phyloP scores from a whole-genome alignment of 2,329 filamentous ascomycete species.

The Scytalidium lignicola region DNA sequence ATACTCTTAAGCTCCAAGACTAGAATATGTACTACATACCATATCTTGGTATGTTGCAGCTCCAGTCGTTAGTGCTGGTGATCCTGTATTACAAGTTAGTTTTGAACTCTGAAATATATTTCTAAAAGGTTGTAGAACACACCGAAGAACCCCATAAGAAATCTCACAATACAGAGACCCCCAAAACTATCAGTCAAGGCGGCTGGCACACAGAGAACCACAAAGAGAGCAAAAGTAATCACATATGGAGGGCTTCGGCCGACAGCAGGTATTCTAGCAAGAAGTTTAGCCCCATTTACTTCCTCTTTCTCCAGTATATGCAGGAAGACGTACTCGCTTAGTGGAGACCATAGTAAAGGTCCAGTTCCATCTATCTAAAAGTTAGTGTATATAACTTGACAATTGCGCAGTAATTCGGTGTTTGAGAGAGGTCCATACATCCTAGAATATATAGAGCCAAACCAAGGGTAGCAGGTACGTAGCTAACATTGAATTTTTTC shows the following conservation, averaged over 20 bases:
- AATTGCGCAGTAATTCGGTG: background rate
- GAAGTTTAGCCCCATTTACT: background rate
- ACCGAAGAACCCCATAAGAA: conserved; percentile 59
- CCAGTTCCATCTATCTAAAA: conserved; percentile 43
- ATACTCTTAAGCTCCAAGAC: too few relatives aligned
- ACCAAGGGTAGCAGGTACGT: conserved; percentile 46
- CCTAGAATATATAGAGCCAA: conserved; percentile 57
- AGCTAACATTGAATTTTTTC: conserved; percentile 45
- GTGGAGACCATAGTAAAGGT: conserved; percentile 57
- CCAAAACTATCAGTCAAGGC: conserved; percentile 56
- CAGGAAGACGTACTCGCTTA: conserved; percentile 45
- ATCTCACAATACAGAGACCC: conserved; percentile 56
- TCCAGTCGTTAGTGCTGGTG: conserved; percentile 56
- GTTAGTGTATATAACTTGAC: background rate
- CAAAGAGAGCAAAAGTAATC: conserved; percentile 60
- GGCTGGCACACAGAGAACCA: conserved; percentile 58
- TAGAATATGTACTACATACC: too few relatives aligned
- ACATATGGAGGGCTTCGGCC: conserved; percentile 64
- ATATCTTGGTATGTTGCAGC: conserved; percentile 45
- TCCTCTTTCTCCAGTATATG: background rate
- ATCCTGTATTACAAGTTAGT: conserved; percentile 29
- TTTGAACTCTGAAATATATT: background rate
- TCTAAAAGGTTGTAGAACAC: background rate
- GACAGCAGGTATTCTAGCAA: conserved; percentile 55
- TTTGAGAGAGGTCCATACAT: conserved; percentile 17